Conservation (phyloP, 352 stramenopile genomes). For the Halophytophthora batemanensis region DNA sequence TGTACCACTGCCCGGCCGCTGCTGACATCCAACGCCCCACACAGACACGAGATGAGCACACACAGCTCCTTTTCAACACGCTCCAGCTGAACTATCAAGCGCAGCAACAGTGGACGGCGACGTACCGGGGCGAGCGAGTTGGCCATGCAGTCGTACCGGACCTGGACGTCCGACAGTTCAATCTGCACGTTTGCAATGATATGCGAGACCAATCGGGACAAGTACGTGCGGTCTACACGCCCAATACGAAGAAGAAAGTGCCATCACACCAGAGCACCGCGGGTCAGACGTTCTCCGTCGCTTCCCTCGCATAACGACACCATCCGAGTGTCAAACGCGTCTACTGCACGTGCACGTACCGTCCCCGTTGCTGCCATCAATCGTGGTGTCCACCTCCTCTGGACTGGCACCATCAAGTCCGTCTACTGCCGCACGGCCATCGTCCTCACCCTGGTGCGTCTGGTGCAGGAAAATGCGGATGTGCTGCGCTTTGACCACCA, state of each 20-base stretch:
- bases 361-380: slow-evolving; percentile 36
- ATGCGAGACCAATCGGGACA: slow-evolving; percentile 76
- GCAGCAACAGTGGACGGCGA: background rate
- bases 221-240: slow-evolving; percentile 67
- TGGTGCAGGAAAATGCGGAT: slow-evolving; percentile 75
- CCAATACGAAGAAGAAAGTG: background rate
- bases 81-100: background rate
- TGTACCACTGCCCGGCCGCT: slow-evolving; percentile 66
- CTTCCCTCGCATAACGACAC: background rate
- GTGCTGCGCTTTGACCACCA: slow-evolving; percentile 69
- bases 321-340: no score
- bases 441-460: slow-evolving; percentile 33
- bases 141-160: slow-evolving; percentile 77
- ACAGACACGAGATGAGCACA: slow-evolving; percentile 1
- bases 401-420: slow-evolving; percentile 2
- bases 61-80: background rate
- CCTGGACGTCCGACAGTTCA: slow-evolving; percentile 73
- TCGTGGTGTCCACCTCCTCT: slow-evolving; percentile 21
- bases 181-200: slow-evolving; percentile 88
- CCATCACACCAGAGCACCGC: slow-evolving; percentile 1
- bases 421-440: slow-evolving; percentile 14
- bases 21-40: slow-evolving; percentile 6
- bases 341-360: slow-evolving; percentile 13
- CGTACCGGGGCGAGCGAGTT: slow-evolving; percentile 64
- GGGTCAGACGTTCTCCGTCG: background rate